Base-by-base conservation (phyloP, 2,329 filamentous ascomycete species). In the Beauveria asiatica region DNA sequence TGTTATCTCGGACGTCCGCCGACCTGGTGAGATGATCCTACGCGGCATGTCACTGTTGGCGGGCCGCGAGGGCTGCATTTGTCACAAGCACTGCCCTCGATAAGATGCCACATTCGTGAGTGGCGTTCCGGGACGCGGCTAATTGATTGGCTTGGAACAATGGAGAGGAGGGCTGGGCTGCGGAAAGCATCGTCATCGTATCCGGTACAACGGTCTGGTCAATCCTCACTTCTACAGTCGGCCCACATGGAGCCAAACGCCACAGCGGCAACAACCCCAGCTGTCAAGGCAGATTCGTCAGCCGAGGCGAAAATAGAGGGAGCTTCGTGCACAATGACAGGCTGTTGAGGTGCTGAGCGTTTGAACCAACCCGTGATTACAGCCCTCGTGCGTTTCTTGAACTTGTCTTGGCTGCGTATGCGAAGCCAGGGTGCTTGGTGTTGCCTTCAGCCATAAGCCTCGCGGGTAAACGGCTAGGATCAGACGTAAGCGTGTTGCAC, bases 251-350 rank as follows among this genome's bases (percentile, higher is more conserved):
- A 27, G 21, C 30, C 33, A 50, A 42, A 50, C 45, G 55, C 55
- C 55, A 57, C 37, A 13, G 23, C 46, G 55, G 55, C 44, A 19
- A 49, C 16, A 13, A 41, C 25, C 27, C 37, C 16, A 50, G 44
- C 33, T n/a, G 9, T 57, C 55, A 49, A 49, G 54, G 55, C 55
- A 50, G 55, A 57, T 50, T 57, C 42, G 21, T 57, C 55, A 57
- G 55, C 55, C 55, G 21, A 33, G 33, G 21, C 19, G 2, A 42
- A 30, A 30, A 41, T 41, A 25, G 33, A 50, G 33, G 23, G 23
- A 30, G 23, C 46, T 19, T 30, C 16, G 41, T 5, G 37, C 55
- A 39, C 11, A 9, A 25, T 25, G 10, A 49, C 42, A 42, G 55
- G 55, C 33, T 50, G 37, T 21, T 21, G 39, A 57, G 16, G 27